Evolutionary conservation across 2,329 filamentous ascomycete species (phyloP).

Genomic region (Acrocalymma vagum): DNA sequence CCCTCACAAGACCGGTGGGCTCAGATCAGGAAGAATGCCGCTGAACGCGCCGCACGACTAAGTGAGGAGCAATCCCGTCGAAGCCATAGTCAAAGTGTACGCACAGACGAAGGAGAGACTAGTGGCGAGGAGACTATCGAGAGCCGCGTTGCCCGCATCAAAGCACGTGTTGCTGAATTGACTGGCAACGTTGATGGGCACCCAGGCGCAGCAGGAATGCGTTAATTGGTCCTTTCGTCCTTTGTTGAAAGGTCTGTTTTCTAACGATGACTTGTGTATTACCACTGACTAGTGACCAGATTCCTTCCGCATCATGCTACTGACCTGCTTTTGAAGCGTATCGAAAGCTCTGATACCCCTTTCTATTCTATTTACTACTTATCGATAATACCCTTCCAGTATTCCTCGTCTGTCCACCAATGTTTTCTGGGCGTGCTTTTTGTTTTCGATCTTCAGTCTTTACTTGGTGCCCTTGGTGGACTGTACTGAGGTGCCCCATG

Average conservation of each 20-base stretch:
- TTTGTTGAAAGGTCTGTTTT: conserved; percentile 24
- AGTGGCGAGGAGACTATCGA: conserved; percentile 98
- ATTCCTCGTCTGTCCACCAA: no score
- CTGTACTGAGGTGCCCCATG: no score
- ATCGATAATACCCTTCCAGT: conserved; percentile 35
- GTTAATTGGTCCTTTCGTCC: conserved; percentile 13
- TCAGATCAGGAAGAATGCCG: conserved; percentile 93
- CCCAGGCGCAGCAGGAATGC: conserved; percentile 20
- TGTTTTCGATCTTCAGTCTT: conserved; percentile 10
- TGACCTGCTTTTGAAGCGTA: conserved; percentile 18
- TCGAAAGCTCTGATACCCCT: conserved; percentile 38
- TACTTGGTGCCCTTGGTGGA: no score
- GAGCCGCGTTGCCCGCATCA: conserved; percentile 95
- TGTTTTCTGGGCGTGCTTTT: conserved; percentile 2
- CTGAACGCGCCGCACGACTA: conserved; percentile 75
- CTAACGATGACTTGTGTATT: neutral
- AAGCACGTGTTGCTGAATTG: conserved; percentile 92
- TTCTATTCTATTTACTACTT: conserved; percentile 27
- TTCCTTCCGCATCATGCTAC: conserved; percentile 2
- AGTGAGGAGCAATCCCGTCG: conserved; percentile 71
- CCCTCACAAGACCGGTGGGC: conserved; percentile 83
- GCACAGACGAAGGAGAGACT: conserved; percentile 85
- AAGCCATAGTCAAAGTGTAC: conserved; percentile 62
- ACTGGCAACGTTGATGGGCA: conserved; percentile 65
- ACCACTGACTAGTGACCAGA: conserved; percentile 2